Base-by-base conservation (phyloP, 1,284 basidiomycete genomes). In the Puccinia novopanici region DNA sequence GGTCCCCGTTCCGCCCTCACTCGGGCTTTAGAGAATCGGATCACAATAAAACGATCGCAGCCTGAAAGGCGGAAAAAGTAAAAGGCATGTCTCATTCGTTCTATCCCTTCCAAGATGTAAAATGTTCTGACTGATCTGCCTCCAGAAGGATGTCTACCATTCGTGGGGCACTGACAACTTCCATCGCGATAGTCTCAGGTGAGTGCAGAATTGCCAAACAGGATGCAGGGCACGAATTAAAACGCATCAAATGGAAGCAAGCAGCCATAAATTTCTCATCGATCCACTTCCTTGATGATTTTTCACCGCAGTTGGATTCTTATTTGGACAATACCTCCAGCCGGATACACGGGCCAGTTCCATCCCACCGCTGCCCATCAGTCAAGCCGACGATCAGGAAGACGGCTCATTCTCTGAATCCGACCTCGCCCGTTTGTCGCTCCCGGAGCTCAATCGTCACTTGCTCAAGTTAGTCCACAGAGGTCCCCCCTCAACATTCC, bases 131-230 rank as follows among this genome's bases (percentile, higher is more conserved):
- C 27, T 59, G 2, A 4, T 30, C 57, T 59, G 27, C 27, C 2
- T 54, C 34, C 45, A 70, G 59, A 12, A 68, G 2, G 12, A 79
- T 79, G 77, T 79, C 77, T n/a, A 79, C 77, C 63, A 65, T 79
- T 48, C 67, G 77, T 57, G 77, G 65, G 15, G 68, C 77, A 13
- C 48, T 79, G 19, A 30, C 70, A 55, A 79, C 55, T 10, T 79
- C 77, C 1, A 70, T 79, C 24, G 77, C 65, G 13, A 79, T 79
- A 19, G 77, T 79, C 55, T 79, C 77, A 27, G 77, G 77, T 71
- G 10, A 42, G 76, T 70, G 17, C 24, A 48, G 24, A 10, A 40
- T 48, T 24, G 42, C 42, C 17, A n/a, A 45, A 59, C 8, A 48
- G 37, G 27, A 37, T 2, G 19, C 24, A 52, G 48, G 30, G 52